Base-by-base conservation (phyloP, 441 rosid species). In the Eutrema salsugineum region DNA sequence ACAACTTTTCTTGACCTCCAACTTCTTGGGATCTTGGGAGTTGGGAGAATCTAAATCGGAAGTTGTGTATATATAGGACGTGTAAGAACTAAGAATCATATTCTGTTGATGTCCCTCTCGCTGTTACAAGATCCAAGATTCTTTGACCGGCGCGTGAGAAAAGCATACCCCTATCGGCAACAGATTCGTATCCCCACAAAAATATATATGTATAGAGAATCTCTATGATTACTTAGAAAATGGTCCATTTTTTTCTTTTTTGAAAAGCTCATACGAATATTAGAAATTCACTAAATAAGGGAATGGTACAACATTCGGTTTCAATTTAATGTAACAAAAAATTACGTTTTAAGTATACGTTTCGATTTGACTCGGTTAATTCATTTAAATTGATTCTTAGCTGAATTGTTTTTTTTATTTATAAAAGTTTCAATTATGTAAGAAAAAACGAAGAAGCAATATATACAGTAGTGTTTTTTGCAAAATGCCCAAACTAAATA, bases 1-100 rank as follows among this genome's bases (percentile, higher is more conserved):
- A 59, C 63, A 65, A 70, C 72, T 70, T 77, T 70, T 43, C 28
- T 48, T 33, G 63, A 40, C 67, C 76, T 77, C 80, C 80, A 64
- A 60, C 22, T 43, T 65, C 64, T 71, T 71, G 61, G 80, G 80
- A 64, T 69, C 33, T 48, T 63, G 61, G 75, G 43, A 51, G 30
- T 58, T 59, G 55, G 35, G 27, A 56, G 63, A 51, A 74, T 75
- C 39, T 68, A 42, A 42, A 61, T 67, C n/a, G 30, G 71, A 75
- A 68, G 64, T 68, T 54, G 68, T 33, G 30, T 50, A 38, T 54
- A 62, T 33, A 39, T 50, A 38, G 51, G 68, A 74, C 63, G 44
- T 75, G 74, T 43, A 61, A 68, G 38, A 62, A 48, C 10, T 67
- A 44, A 54, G 78, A 75, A 75, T 58, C 69, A 43, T 22, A 68